These are phyloP conservation scores for Tilletia caries DNA, from an alignment of 1,284 basidiomycete species.

Conservation along the genomic window DNA sequence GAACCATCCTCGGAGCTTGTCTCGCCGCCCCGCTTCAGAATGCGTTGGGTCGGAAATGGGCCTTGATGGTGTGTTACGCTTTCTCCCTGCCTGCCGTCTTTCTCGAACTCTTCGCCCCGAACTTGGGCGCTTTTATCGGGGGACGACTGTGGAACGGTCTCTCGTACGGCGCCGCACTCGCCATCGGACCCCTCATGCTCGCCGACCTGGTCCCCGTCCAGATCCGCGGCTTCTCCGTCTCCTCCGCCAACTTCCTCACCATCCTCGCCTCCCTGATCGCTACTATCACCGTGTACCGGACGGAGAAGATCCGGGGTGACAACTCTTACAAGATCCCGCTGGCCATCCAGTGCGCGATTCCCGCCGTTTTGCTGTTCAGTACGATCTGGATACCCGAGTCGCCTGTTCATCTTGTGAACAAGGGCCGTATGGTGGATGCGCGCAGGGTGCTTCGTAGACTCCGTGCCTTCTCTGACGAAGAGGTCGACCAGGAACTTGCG, in stretches of 20 bases:
- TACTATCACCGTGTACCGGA: slow-evolving; percentile 30
- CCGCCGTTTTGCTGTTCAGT: slow-evolving; percentile 27
- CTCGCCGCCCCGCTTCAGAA: slow-evolving; percentile 30
- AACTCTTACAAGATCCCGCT: slow-evolving; percentile 33
- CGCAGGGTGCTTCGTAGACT: slow-evolving; percentile 27
- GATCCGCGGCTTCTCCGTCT: slow-evolving; percentile 37
- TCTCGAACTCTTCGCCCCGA: slow-evolving; percentile 40
- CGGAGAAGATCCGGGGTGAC: slow-evolving; percentile 13
- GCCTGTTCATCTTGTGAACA: slow-evolving; percentile 36
- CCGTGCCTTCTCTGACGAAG: slow-evolving; percentile 26
- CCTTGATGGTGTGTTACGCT: slow-evolving; percentile 33
- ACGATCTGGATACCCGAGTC: slow-evolving; percentile 35
- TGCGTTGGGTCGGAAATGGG: slow-evolving; percentile 36
- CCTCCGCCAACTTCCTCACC: slow-evolving; percentile 36
- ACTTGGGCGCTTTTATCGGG: slow-evolving; percentile 37
- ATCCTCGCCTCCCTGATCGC: slow-evolving; percentile 36
- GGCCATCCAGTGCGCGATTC: slow-evolving; percentile 31
- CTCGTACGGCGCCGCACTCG: slow-evolving; percentile 36
- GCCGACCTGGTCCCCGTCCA: slow-evolving; percentile 37
- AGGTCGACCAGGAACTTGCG: slow-evolving; percentile 33
- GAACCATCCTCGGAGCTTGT: slow-evolving; percentile 37
- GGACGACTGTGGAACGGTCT: slow-evolving; percentile 40
- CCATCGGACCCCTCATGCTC: slow-evolving; percentile 37
- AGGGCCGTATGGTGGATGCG: slow-evolving; percentile 36
- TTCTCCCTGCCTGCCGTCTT: slow-evolving; percentile 37